phyloP scores from a whole-genome alignment of 2,329 filamentous ascomycete species.

The Berkeleyomyces rouxiae region DNA sequence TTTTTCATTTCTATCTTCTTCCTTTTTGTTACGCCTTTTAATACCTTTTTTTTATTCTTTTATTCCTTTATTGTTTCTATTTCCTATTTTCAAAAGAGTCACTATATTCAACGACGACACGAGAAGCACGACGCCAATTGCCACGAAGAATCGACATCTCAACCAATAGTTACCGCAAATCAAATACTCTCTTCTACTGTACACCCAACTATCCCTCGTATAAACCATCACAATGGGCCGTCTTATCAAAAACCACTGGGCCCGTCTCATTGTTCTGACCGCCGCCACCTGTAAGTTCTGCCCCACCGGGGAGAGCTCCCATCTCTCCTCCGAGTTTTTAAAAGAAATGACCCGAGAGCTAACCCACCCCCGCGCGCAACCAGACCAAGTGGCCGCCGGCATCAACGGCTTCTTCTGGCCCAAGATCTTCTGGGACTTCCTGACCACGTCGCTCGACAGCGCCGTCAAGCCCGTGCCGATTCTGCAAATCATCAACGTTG shows the following conservation, averaged over 20 bases:
- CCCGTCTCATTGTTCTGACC: slow-evolving; percentile 78
- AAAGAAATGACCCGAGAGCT: neutral
- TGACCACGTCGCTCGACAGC: slow-evolving; percentile 74
- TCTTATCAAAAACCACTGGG: slow-evolving; percentile 99
- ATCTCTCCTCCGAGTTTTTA: neutral
- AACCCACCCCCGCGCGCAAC: neutral
- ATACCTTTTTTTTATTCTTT: neutral
- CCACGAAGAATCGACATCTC: neutral
- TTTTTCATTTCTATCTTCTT: slow-evolving; percentile 11
- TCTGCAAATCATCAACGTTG: slow-evolving; percentile 75
- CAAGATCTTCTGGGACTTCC: slow-evolving; percentile 96
- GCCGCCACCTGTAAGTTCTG: slow-evolving; percentile 52
- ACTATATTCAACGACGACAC: slow-evolving; percentile 12
- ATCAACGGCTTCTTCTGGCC: slow-evolving; percentile 93
- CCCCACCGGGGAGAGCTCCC: neutral
- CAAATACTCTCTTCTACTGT: neutral
- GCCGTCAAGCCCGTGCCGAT: slow-evolving; percentile 78
- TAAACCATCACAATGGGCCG: slow-evolving; percentile 55
- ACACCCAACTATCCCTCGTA: slow-evolving; percentile 2
- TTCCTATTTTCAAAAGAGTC: neutral
- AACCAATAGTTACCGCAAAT: neutral
- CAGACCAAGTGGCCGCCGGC: slow-evolving; percentile 74
- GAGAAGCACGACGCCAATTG: neutral
- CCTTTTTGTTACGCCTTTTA: slow-evolving; percentile 1
- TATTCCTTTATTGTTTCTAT: neutral